Evolutionary conservation across 257 asterid species (phyloP).

Genomic region (Henckelia pumila): DNA sequence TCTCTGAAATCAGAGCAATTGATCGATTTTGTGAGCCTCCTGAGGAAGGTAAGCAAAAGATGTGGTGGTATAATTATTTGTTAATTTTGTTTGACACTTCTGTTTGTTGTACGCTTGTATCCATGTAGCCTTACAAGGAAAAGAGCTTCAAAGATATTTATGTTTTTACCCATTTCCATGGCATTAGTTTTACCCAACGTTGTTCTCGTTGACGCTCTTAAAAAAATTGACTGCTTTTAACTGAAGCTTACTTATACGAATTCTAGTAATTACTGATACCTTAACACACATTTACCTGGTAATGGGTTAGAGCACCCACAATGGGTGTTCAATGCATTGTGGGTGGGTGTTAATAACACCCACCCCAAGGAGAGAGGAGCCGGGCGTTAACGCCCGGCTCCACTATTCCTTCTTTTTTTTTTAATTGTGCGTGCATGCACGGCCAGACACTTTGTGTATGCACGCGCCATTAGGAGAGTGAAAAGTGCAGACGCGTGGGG

Average conservation of each 20-base stretch:
- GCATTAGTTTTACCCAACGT: no score
- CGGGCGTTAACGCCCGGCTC: no score
- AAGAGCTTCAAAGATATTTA: neutral
- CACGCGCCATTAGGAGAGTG: no score
- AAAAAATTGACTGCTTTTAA: neutral
- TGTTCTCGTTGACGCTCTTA: neutral
- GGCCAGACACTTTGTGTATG: no score
- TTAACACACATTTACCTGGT: neutral
- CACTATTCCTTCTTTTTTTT: no score
- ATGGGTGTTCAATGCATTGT: no score
- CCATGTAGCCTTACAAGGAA: neutral
- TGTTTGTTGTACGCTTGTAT: slow-evolving; percentile 2
- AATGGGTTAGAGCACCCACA: no score
- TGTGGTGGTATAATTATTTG: slow-evolving; percentile 17
- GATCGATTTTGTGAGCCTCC: slow-evolving; percentile 98
- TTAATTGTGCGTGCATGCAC: no score
- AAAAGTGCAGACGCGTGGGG: no score
- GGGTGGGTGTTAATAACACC: no score
- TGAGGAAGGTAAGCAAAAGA: slow-evolving; percentile 76
- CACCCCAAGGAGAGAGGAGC: no score
- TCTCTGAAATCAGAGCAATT: slow-evolving; percentile 79
- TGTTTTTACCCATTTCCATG: neutral
- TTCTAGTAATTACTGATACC: neutral
- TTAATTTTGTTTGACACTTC: slow-evolving; percentile 6
- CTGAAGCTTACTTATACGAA: neutral